Evolutionary conservation across 768 basidiomycete genomes (phyloP).

Genomic region (Kwoniella bestiolae): DNA sequence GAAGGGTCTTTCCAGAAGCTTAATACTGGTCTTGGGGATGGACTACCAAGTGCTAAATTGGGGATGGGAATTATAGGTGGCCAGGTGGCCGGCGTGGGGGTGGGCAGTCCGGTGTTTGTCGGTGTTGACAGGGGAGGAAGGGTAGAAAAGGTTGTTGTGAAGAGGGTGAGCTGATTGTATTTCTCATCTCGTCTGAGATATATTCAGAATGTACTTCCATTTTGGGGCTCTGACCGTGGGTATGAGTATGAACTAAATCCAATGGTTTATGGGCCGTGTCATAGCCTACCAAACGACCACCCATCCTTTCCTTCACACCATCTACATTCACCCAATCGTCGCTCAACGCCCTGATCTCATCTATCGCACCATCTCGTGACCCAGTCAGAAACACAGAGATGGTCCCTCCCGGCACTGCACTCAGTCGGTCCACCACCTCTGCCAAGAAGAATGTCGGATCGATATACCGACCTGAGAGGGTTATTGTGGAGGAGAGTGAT

Average conservation of each 20-base stretch:
- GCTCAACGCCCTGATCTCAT: constrained; percentile 9
- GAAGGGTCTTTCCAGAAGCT: constrained; percentile 26
- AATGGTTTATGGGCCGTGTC: too few relatives aligned
- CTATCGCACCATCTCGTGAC: not conserved
- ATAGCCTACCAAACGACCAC: constrained; percentile 21
- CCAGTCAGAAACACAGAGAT: not conserved
- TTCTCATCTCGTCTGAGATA: too few relatives aligned
- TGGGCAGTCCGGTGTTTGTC: not conserved
- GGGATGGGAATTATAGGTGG: not conserved
- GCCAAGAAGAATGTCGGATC: constrained; percentile 31
- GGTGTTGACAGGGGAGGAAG: not conserved
- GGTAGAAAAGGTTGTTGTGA: constrained; percentile 21
- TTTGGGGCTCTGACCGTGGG: too few relatives aligned
- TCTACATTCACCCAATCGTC: constrained; percentile 23
- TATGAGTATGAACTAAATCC: too few relatives aligned
- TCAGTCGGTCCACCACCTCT: not conserved
- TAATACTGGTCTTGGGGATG: constrained; percentile 1
- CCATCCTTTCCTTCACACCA: constrained; percentile 28
- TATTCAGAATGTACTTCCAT: too few relatives aligned
- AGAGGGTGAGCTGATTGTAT: constrained; percentile 18
- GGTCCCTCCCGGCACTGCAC: not conserved
- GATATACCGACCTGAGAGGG: constrained; percentile 21
- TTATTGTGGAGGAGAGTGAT: constrained; percentile 19
- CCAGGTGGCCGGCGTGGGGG: not conserved
- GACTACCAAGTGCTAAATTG: constrained; percentile 13